These are phyloP conservation scores for Xylaria sp. DNA, from an alignment of 2,329 filamentous ascomycete species.

Conservation along the genomic window DNA sequence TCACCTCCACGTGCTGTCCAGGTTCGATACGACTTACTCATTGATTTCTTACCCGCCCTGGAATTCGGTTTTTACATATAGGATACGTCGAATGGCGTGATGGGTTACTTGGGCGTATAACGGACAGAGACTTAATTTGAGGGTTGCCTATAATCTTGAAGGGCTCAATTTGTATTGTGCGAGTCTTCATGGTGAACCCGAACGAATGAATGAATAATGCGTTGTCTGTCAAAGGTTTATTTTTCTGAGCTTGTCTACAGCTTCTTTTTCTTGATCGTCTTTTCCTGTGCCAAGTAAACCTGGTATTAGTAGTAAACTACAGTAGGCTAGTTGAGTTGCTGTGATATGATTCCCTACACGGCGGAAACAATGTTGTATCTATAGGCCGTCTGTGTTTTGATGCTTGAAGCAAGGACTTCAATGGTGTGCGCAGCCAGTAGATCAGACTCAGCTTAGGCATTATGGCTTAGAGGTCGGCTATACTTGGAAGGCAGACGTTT, in stretches of 20 bases:
- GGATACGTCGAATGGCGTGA: slow-evolving; percentile 26
- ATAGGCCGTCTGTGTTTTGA: too few species aligned
- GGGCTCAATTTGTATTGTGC: background rate
- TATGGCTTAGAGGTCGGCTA: too few species aligned
- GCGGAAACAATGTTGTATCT: too few species aligned
- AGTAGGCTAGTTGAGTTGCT: too few species aligned
- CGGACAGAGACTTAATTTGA: slow-evolving; percentile 12
- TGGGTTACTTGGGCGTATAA: slow-evolving; percentile 19
- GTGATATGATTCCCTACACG: too few species aligned
- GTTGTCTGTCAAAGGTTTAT: background rate
- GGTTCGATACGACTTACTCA: slow-evolving; percentile 19
- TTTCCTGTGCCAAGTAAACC: background rate
- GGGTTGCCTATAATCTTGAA: background rate
- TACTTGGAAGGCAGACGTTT: too few species aligned
- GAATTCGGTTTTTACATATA: slow-evolving; percentile 28
- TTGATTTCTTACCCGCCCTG: slow-evolving; percentile 11
- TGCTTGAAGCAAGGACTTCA: too few species aligned
- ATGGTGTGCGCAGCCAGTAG: too few species aligned
- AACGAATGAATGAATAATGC: background rate
- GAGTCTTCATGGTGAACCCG: background rate
- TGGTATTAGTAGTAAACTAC: too few species aligned
- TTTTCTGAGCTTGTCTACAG: background rate
- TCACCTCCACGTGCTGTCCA: slow-evolving; percentile 13
- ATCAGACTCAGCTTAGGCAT: too few species aligned
- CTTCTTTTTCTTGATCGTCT: background rate